Conservation (phyloP, 2,329 filamentous ascomycete species). For the Ophiognomonia clavigignenti-juglandacearum region DNA sequence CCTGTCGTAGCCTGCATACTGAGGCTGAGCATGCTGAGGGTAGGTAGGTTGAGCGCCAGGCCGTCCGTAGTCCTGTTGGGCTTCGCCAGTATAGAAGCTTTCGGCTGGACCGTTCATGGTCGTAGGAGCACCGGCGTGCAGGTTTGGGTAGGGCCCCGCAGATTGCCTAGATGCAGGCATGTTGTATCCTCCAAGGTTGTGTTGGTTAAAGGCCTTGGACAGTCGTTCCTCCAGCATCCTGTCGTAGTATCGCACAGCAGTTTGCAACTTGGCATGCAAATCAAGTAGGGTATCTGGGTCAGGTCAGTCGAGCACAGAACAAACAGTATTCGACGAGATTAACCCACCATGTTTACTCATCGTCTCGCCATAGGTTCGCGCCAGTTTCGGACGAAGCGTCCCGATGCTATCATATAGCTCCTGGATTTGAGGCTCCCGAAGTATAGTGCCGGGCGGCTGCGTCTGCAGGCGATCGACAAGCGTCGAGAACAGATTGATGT, state of each 20-base stretch:
- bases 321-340: not conserved
- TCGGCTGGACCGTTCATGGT: conserved; percentile 55
- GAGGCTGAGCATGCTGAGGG: conserved; percentile 39
- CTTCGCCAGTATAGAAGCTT: conserved; percentile 74
- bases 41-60: conserved; percentile 50
- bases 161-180: conserved; percentile 48
- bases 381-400: conserved; percentile 85
- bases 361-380: conserved; percentile 92
- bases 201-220: conserved; percentile 86
- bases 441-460: conserved; percentile 88
- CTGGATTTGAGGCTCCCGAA: conserved; percentile 96
- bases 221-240: conserved; percentile 95
- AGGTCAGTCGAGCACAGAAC: conserved; percentile 35
- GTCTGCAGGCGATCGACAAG: conserved; percentile 92
- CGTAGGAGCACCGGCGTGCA: conserved; percentile 49
- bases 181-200: conserved; percentile 62
- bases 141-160: conserved; percentile 65
- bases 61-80: conserved; percentile 41
- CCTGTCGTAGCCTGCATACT: conserved; percentile 39
- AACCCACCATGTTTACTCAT: conserved; percentile 96
- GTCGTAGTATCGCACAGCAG: conserved; percentile 95
- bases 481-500: conserved; percentile 93
- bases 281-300: conserved; percentile 79
- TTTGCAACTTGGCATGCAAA: conserved; percentile 89
- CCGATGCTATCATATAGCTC: conserved; percentile 97